Conservation (phyloP, 2,329 filamentous ascomycete genomes). For the Apiospora koreana region DNA sequence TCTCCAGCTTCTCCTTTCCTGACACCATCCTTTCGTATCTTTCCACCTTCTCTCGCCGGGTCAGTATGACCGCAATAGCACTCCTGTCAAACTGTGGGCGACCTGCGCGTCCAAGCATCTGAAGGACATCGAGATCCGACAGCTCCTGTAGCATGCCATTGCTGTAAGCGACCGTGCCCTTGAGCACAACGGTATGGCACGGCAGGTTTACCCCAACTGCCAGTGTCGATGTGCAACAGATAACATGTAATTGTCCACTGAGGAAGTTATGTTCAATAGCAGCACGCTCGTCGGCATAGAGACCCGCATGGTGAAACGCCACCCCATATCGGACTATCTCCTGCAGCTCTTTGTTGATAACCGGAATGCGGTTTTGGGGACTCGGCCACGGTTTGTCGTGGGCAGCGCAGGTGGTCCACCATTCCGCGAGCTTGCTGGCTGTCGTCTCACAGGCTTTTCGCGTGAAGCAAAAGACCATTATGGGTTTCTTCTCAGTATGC, state of each 20-base stretch:
- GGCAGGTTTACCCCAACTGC: constrained; percentile 84
- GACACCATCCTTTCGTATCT: constrained; percentile 75
- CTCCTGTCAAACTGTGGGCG: constrained; percentile 80
- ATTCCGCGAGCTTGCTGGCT: constrained; percentile 65
- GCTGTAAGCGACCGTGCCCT: constrained; percentile 72
- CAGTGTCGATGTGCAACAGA: constrained; percentile 85
- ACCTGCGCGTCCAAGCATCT: constrained; percentile 85
- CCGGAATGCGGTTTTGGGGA: constrained; percentile 50
- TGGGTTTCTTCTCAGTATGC: constrained; percentile 71
- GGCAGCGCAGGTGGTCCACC: constrained; percentile 57
- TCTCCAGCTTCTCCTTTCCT: constrained; percentile 74
- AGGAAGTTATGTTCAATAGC: constrained; percentile 70
- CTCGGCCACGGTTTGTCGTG: constrained; percentile 63
- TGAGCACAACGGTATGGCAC: constrained; percentile 80
- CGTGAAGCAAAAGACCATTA: constrained; percentile 83
- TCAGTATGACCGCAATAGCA: constrained; percentile 79
- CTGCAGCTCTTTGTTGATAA: constrained; percentile 62
- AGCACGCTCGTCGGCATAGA: constrained; percentile 64
- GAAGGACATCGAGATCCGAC: constrained; percentile 82
- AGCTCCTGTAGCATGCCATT: constrained; percentile 66
- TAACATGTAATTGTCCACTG: constrained; percentile 71
- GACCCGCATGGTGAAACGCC: constrained; percentile 80
- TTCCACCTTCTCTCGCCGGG: constrained; percentile 61
- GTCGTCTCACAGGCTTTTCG: constrained; percentile 69
- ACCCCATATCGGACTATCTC: constrained; percentile 57